phyloP scores from a whole-genome alignment of 805 yeast genomes.

The Nakazawaea populi region DNA sequence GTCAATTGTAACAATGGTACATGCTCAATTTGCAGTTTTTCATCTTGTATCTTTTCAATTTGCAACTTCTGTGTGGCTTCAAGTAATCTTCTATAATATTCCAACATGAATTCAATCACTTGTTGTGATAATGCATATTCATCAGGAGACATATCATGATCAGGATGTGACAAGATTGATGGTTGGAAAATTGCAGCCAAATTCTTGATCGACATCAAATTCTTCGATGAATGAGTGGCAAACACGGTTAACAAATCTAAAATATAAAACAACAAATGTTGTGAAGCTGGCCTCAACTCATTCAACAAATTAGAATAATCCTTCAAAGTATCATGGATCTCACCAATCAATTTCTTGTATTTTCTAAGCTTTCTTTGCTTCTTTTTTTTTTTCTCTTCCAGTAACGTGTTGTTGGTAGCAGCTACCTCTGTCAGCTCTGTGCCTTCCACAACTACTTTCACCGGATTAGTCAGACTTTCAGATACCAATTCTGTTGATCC shows the following conservation, averaged over 20 bases:
- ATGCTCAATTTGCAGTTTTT: background rate
- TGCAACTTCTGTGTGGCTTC: slow-evolving; percentile 20
- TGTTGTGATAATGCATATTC: slow-evolving; percentile 84
- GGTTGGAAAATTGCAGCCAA: slow-evolving; percentile 97
- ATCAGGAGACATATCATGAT: slow-evolving; percentile 86
- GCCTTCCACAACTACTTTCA: background rate
- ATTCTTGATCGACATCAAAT: slow-evolving; percentile 89
- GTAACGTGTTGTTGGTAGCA: background rate
- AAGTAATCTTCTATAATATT: slow-evolving; percentile 72
- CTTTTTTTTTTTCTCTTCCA: slow-evolving; percentile 3
- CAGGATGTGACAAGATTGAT: slow-evolving; percentile 87
- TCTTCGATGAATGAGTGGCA: slow-evolving; percentile 67
- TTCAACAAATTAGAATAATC: slow-evolving; percentile 68
- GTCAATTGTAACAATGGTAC: background rate
- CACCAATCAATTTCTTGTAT: slow-evolving; percentile 49
- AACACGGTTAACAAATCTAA: slow-evolving; percentile 84
- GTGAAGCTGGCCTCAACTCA: slow-evolving; percentile 67
- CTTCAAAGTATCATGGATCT: slow-evolving; percentile 61
- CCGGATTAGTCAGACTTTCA: background rate
- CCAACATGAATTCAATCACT: slow-evolving; percentile 85
- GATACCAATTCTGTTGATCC: background rate
- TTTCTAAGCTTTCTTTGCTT: slow-evolving; percentile 31
- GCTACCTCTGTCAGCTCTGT: slow-evolving; percentile 3
- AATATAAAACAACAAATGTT: slow-evolving; percentile 79
- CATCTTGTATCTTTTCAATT: background rate